Conservation (phyloP, 164 flowering plant genomes). For the Berberis vulgaris region DNA sequence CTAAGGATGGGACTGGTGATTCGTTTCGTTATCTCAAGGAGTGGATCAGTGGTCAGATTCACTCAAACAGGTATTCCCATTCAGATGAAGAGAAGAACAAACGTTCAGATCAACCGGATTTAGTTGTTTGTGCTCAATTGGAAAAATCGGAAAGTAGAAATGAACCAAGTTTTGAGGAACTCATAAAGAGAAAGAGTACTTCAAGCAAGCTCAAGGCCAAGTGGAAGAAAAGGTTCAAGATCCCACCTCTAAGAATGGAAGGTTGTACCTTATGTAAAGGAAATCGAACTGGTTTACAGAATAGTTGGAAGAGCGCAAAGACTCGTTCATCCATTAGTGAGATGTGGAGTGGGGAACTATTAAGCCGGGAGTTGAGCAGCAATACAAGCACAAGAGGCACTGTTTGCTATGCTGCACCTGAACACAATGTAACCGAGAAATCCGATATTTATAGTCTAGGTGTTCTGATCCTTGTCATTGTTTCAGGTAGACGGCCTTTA, state of each 20-base stretch:
- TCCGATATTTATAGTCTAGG: slow-evolving; percentile 92
- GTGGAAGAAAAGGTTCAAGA: slow-evolving; percentile 44
- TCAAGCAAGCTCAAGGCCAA: slow-evolving; percentile 33
- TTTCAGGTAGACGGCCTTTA: slow-evolving; percentile 90
- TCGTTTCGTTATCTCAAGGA: slow-evolving; percentile 84
- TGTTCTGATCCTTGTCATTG: slow-evolving; percentile 78
- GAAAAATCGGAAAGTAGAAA: slow-evolving; percentile 27
- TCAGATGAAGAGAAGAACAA: slow-evolving; percentile 57
- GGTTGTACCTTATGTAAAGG: slow-evolving; percentile 32
- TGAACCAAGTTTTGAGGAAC: slow-evolving; percentile 18
- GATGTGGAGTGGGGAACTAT: slow-evolving; percentile 87
- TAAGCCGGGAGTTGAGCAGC: slow-evolving; percentile 94
- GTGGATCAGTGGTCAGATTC: slow-evolving; percentile 97
- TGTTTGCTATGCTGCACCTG: slow-evolving; percentile 92
- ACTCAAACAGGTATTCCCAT: slow-evolving; percentile 37
- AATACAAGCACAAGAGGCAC: slow-evolving; percentile 99
- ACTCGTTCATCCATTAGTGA: slow-evolving; percentile 50
- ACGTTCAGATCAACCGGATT: slow-evolving; percentile 6
- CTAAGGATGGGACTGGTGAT: slow-evolving; percentile 94
- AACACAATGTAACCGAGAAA: slow-evolving; percentile 90
- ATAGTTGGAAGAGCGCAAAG: slow-evolving; percentile 41
- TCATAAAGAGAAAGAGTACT: slow-evolving; percentile 37
- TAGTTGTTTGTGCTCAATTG: slow-evolving; percentile 15
- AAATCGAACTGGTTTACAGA: slow-evolving; percentile 62
- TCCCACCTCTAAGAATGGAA: slow-evolving; percentile 15